Percentiles rank a stretch among this genome's conserved stretches.
Evolutionary conservation across 768 basidiomycete genomes (phyloP).

Genomic region (Amanita polypyramis): DNA sequence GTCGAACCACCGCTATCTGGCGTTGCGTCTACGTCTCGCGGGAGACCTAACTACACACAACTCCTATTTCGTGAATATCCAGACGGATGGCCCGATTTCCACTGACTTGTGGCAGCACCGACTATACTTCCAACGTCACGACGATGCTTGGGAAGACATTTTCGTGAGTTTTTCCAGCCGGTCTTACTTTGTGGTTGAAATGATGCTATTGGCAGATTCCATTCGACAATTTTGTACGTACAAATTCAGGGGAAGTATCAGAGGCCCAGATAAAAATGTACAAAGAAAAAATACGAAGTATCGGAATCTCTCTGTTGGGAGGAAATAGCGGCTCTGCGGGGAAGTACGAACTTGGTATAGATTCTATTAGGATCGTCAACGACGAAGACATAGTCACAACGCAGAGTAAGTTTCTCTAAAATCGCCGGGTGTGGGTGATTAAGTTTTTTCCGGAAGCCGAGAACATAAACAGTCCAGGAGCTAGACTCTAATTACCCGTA

Average conservation of each 20-base stretch:
- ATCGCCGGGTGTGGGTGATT: no score
- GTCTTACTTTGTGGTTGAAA: not conserved
- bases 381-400: conserved; percentile 45
- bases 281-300: conserved; percentile 60
- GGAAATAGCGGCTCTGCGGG: conserved; percentile 71
- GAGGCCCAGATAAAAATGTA: conserved; percentile 68
- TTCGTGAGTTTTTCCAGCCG: conserved; percentile 39
- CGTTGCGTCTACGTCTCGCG: conserved; percentile 65
- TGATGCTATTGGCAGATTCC: conserved; percentile 51
- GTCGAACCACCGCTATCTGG: conserved; percentile 70
- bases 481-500: not conserved
- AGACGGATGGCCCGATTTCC: conserved; percentile 73
- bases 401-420: not conserved
- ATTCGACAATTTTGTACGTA: conserved; percentile 63
- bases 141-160: conserved; percentile 72
- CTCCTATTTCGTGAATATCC: conserved; percentile 90
- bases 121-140: conserved; percentile 61
- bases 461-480: not conserved
- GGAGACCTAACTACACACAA: conserved; percentile 70
- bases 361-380: conserved; percentile 74
- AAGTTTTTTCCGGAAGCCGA: not conserved
- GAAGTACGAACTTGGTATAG: conserved; percentile 73
- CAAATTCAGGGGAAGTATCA: conserved; percentile 63
- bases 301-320: conserved; percentile 84
- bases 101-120: conserved; percentile 94